Percentiles rank a stretch among this genome's conserved stretches.
Conservation (phyloP, 2,329 filamentous ascomycete genomes). For the Albophoma yamanashiensis region DNA sequence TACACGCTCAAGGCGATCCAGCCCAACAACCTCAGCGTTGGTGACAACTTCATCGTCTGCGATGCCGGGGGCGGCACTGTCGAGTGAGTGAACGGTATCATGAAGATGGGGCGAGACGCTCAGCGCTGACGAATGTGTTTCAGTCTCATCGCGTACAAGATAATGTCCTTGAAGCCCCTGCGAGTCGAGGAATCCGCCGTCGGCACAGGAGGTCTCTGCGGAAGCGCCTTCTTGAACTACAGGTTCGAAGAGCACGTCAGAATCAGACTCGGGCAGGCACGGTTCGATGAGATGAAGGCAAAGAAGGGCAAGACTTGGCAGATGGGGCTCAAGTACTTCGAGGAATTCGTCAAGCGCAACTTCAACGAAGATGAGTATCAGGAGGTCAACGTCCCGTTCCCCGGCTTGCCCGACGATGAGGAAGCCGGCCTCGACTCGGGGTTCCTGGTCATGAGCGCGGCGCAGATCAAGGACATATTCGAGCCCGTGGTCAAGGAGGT, state of each 20-base stretch:
- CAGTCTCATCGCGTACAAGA: conserved; percentile 69
- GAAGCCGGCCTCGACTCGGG: conserved; percentile 64
- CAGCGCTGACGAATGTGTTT: conserved; percentile 9
- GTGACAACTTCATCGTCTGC: conserved; percentile 54
- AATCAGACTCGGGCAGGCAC: conserved; percentile 51
- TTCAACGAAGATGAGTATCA: conserved; percentile 70
- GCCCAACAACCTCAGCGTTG: conserved; percentile 60
- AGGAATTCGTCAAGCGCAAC: conserved; percentile 77
- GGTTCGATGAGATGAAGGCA: conserved; percentile 64
- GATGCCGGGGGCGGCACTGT: conserved; percentile 56
- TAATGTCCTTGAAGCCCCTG: conserved; percentile 61
- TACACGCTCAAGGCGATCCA: conserved; percentile 73
- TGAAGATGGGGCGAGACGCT: not conserved
- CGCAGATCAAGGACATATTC: conserved; percentile 62
- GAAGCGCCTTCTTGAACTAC: conserved; percentile 71
- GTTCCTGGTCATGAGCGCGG: conserved; percentile 61
- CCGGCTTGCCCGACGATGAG: conserved; percentile 66
- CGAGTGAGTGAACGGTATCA: conserved; percentile 36
- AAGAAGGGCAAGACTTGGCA: conserved; percentile 75
- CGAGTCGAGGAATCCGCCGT: conserved; percentile 70
- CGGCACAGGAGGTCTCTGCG: conserved; percentile 67
- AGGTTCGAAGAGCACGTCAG: conserved; percentile 70
- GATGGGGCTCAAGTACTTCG: conserved; percentile 68
- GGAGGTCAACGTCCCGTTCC: conserved; percentile 72
- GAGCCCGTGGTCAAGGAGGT: conserved; percentile 65